Evolutionary conservation across 768 basidiomycete species (phyloP).

Genomic region (Suillus brevipes): DNA sequence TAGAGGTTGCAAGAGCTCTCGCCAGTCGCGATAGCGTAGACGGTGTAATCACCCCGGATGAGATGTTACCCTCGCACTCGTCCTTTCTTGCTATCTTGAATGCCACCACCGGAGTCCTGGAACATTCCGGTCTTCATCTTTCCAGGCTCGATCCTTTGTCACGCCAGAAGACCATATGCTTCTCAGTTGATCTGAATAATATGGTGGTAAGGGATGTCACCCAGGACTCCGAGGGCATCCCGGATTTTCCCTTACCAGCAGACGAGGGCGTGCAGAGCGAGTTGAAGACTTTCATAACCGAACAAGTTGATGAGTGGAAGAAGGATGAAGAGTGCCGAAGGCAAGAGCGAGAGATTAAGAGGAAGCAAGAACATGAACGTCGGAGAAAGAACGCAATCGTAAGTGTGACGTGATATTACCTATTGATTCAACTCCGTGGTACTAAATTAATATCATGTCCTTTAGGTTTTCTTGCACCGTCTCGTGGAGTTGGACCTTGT

Average conservation of each 20-base stretch:
- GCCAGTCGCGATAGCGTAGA: background rate
- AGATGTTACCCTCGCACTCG: conserved; percentile 2
- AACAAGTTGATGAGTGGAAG: conserved; percentile 2
- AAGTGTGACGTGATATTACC: background rate
- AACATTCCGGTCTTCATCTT: conserved; percentile 4
- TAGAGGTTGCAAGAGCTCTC: conserved; percentile 4
- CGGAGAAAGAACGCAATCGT: background rate
- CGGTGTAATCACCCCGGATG: background rate
- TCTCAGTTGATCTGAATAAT: background rate
- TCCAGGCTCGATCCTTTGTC: conserved; percentile 3
- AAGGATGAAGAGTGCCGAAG: background rate
- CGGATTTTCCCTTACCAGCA: background rate
- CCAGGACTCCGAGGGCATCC: background rate
- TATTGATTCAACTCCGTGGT: background rate
- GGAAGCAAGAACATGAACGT: conserved; percentile 3
- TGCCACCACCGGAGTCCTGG: background rate
- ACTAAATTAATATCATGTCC: background rate
- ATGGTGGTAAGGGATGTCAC: conserved; percentile 5
- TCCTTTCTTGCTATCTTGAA: conserved; percentile 6
- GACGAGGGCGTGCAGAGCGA: background rate
- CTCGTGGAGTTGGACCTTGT: background rate
- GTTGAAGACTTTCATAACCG: background rate
- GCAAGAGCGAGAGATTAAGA: background rate
- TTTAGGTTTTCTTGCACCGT: conserved; percentile 2
- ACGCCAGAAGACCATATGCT: conserved; percentile 4